Conservation (phyloP, 192 early-diverging fungal species). For the Entophlyctis luteolus region DNA sequence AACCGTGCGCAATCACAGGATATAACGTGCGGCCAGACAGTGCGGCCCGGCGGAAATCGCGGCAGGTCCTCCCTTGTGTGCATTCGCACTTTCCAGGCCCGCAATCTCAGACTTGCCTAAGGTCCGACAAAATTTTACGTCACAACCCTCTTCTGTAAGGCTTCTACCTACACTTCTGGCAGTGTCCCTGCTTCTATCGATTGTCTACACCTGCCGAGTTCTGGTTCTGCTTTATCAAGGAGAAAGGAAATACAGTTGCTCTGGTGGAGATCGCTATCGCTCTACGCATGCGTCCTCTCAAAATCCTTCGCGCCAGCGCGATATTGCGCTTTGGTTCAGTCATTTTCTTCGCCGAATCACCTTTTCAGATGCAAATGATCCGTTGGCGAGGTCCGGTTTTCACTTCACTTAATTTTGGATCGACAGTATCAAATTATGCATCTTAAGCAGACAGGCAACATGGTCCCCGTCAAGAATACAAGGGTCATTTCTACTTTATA, state of each 20-base stretch:
- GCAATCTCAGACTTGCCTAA: too few species aligned
- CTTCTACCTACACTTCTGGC: too few species aligned
- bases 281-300: neutral
- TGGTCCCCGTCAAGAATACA: constrained; percentile 14
- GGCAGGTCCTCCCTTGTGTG: too few species aligned
- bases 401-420: neutral
- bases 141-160: too few species aligned
- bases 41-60: too few species aligned
- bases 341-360: neutral
- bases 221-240: neutral
- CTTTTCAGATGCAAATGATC: neutral
- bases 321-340: constrained; percentile 1
- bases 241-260: neutral
- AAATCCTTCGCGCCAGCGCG: neutral
- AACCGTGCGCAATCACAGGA: too few species aligned
- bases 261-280: constrained; percentile 5
- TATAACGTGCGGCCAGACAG: too few species aligned
- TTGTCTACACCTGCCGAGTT: neutral
- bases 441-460: neutral
- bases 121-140: too few species aligned
- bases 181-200: too few species aligned
- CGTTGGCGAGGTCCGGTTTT: neutral
- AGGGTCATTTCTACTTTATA: constrained; percentile 2
- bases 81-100: too few species aligned
- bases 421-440: neutral